Percentiles rank a stretch among this genome's conserved stretches.
Conservation (phyloP, 2,329 filamentous ascomycete genomes). For the Aspergillus quadricinctus region DNA sequence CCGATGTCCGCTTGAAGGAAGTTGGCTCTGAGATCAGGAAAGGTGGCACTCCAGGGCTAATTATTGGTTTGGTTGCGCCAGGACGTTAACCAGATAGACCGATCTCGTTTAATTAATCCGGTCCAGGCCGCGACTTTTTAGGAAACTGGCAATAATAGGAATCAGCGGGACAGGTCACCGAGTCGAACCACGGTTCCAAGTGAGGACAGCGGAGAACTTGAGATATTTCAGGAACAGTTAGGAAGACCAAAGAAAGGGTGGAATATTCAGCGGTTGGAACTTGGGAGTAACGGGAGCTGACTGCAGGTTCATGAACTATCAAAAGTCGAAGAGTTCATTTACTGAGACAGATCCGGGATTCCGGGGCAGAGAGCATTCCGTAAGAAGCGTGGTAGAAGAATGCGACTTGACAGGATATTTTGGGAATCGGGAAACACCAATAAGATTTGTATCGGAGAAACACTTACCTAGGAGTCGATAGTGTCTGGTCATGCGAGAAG, state of each 20-base stretch:
- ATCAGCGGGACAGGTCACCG: not conserved
- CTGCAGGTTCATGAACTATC: not conserved
- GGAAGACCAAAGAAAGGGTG: not conserved
- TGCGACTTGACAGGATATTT: not conserved
- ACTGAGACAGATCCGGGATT: not conserved
- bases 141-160: not conserved
- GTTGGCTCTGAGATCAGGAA: not conserved
- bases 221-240: not conserved
- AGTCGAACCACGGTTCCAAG: conserved; percentile 11
- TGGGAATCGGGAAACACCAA: not conserved
- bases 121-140: not conserved
- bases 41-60: not conserved
- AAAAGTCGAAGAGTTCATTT: not conserved
- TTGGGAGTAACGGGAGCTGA: not conserved
- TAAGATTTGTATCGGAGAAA: not conserved
- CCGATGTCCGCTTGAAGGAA: too few species aligned
- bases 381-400: not conserved
- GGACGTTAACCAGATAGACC: not conserved
- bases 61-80: not conserved
- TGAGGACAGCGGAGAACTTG: not conserved
- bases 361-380: not conserved
- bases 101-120: not conserved
- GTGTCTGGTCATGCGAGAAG: not conserved
- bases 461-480: not conserved
- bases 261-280: not conserved